Base-by-base conservation (phyloP, 768 basidiomycete species). In the Trametes cingulata region DNA sequence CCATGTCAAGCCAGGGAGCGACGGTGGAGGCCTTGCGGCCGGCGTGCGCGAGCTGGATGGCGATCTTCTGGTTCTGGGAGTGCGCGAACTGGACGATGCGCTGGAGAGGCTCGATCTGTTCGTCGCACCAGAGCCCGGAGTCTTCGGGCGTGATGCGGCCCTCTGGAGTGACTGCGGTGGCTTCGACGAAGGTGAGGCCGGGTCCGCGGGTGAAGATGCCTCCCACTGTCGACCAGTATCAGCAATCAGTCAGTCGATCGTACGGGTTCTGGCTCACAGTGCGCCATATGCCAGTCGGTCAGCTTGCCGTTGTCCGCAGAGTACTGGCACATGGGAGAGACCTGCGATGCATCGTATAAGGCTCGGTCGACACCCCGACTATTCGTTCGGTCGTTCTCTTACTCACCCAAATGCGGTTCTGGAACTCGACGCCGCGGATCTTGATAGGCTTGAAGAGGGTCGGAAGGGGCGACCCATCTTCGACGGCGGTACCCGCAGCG, bases 31-130 rank as follows among this genome's bases (percentile, higher is more conserved):
- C 87, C 69, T 91, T 91, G 13, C 90, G 77, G 0, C 90, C 90
- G 0, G 88, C 88, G 63, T 92, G 90, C 0, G 80, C 85, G 9
- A 92, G 80, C 68, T 93, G 91, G 48, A 91, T 86, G 14, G 77
- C 90, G n/a, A 91, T 80, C 48, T 85, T 84, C 68, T 87, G 84
- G 47, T 78, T 82, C 64, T 87, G 86, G 0, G 84, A 82, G 66
- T 89, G 86, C 14, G 86, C 86, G 54, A 90, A 88, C 56, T 86
- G 82, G 67, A 86, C 82, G 63, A 91, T 77, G 25, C 80, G 71
- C 58, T 78, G 76, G 35, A 83, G 68, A 1, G 73, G 66, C n/a
- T 71, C 76, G 62, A 74, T 78, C 40, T 90, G 88, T 2, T 76
- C 74, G 59, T 87, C 87, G 15, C 75, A 72, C 87, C 87, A 90